These are phyloP conservation scores for Arthrobotrys entomopaga DNA, from an alignment of 2,329 filamentous ascomycete genomes.

Conservation along the genomic window DNA sequence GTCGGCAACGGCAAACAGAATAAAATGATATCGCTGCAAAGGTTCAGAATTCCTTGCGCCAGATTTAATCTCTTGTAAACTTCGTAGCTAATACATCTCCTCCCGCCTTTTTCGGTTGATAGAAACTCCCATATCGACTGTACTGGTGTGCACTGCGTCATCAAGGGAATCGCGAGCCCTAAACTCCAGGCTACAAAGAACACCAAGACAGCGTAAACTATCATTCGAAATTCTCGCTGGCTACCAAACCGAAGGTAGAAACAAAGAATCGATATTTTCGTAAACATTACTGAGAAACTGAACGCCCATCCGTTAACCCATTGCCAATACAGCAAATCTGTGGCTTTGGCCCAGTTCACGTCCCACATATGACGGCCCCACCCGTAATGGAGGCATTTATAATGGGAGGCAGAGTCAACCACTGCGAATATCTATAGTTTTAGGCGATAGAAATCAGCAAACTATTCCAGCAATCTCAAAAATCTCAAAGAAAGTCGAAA, in stretches of 20 bases:
- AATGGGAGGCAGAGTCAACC: conserved; percentile 36
- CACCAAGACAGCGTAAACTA: conserved; percentile 35
- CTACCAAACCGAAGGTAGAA: conserved; percentile 48
- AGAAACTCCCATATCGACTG: conserved; percentile 34
- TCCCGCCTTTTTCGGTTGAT: not conserved
- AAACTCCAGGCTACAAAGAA: conserved; percentile 51
- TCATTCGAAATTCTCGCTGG: conserved; percentile 30
- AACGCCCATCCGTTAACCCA: conserved; percentile 53
- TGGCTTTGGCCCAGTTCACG: conserved; percentile 36
- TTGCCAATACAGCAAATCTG: conserved; percentile 47
- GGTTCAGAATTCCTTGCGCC: conserved; percentile 44
- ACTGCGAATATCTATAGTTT: conserved; percentile 38
- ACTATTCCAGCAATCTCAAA: no score
- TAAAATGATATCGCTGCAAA: conserved; percentile 44
- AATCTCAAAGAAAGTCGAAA: not conserved
- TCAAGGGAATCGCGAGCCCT: conserved; percentile 41
- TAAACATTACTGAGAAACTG: conserved; percentile 53
- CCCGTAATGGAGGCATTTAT: conserved; percentile 40
- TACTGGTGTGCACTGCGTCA: conserved; percentile 36
- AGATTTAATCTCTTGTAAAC: conserved; percentile 39
- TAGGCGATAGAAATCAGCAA: no score
- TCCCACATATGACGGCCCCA: conserved; percentile 55
- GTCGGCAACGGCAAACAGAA: conserved; percentile 46
- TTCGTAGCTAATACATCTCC: conserved; percentile 33
- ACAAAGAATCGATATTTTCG: conserved; percentile 47